A percentile compares a stretch with the other conserved stretches of the same genome.
Conservation (phyloP, 495 filamentous ascomycete species). For the Tuber umbilicatum region DNA sequence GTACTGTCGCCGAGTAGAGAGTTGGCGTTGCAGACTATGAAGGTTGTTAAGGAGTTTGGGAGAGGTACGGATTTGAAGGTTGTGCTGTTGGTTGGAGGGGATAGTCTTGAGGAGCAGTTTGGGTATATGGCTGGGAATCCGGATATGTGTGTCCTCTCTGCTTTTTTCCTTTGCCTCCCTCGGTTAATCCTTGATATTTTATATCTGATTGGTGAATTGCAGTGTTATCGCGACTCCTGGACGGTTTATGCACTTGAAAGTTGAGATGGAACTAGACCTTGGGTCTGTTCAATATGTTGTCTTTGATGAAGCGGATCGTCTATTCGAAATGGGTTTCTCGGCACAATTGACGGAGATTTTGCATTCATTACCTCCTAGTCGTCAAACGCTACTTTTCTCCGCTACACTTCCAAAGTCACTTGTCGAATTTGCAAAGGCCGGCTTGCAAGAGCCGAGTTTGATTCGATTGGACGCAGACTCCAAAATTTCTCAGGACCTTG, state of each 20-base stretch:
- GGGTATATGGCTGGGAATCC: conserved; percentile 85
- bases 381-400: conserved; percentile 90
- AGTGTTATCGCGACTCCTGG: conserved; percentile 86
- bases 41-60: conserved; percentile 90
- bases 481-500: conserved; percentile 88
- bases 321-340: conserved; percentile 98
- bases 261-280: conserved; percentile 86
- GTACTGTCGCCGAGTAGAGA: conserved; percentile 89
- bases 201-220: neutral
- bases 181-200: neutral
- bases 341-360: conserved; percentile 89
- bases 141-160: conserved; percentile 55
- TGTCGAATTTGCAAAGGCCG: conserved; percentile 91
- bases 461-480: conserved; percentile 87
- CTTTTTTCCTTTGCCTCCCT: neutral
- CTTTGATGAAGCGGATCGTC: conserved; percentile 91
- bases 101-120: conserved; percentile 95
- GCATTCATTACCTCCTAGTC: conserved; percentile 69
- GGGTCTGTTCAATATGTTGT: conserved; percentile 83
- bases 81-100: conserved; percentile 85
- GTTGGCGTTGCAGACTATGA: conserved; percentile 86
- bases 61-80: conserved; percentile 82
- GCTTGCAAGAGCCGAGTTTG: conserved; percentile 78
- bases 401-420: conserved; percentile 88
- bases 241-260: conserved; percentile 88